Conservation (phyloP, 2,329 filamentous ascomycete species). For the Sporothrix brunneoviolacea region DNA sequence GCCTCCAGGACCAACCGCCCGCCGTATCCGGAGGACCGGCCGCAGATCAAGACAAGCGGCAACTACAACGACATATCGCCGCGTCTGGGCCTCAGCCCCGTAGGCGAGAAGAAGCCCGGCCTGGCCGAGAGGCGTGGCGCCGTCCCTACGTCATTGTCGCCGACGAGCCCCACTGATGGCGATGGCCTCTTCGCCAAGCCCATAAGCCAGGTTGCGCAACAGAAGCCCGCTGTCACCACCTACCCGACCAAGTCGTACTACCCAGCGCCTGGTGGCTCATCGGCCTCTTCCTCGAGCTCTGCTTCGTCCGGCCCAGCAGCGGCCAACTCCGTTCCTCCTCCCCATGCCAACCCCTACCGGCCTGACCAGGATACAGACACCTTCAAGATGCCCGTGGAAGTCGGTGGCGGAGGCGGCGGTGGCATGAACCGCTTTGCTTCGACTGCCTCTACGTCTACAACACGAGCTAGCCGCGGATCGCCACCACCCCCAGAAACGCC, state of each 20-base stretch:
- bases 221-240: slow-evolving; percentile 31
- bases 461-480: slow-evolving; percentile 82
- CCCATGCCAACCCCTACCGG: slow-evolving; percentile 3
- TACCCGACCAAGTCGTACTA: slow-evolving; percentile 56
- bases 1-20: slow-evolving; percentile 29
- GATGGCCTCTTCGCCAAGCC: slow-evolving; percentile 73
- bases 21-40: slow-evolving; percentile 38
- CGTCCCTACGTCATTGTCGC: slow-evolving; percentile 75
- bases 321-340: background rate
- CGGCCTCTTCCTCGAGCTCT: slow-evolving; percentile 19
- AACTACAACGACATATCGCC: slow-evolving; percentile 44
- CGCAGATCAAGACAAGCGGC: slow-evolving; percentile 28
- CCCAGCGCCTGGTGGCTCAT: slow-evolving; percentile 44
- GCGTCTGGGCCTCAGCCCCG: slow-evolving; percentile 49
- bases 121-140: slow-evolving; percentile 77
- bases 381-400: slow-evolving; percentile 37
- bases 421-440: slow-evolving; percentile 62
- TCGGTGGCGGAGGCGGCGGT: slow-evolving; percentile 8
- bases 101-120: slow-evolving; percentile 49
- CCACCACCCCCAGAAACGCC: slow-evolving; percentile 94
- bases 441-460: slow-evolving; percentile 89
- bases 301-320: background rate
- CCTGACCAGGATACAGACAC: slow-evolving; percentile 20
- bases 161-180: slow-evolving; percentile 68
- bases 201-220: slow-evolving; percentile 31